Evolutionary conservation across 805 yeast species (phyloP).

Genomic region (Barnettozyma sp.): DNA sequence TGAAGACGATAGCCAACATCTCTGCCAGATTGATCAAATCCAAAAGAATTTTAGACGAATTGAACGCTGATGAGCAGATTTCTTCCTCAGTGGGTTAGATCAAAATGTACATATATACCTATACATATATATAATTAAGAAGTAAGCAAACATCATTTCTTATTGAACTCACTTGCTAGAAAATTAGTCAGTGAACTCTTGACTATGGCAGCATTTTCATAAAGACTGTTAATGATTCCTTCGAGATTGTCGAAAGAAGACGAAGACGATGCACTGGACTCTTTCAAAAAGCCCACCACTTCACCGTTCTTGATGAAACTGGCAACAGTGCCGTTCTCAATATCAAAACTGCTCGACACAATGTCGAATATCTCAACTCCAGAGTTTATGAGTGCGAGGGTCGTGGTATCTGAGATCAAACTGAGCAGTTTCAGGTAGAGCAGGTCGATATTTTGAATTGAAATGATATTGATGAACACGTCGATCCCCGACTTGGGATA

Average conservation of each 20-base stretch:
- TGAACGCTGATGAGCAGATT: constrained; percentile 12
- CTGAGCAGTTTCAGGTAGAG: constrained; percentile 27
- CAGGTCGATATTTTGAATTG: constrained; percentile 30
- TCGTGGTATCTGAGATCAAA: constrained; percentile 39
- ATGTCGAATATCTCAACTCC: constrained; percentile 75
- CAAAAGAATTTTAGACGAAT: constrained; percentile 20
- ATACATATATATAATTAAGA: too few species aligned
- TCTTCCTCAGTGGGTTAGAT: too few species aligned
- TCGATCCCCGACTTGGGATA: constrained; percentile 91
- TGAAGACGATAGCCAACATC: constrained; percentile 18
- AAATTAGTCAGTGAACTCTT: constrained; percentile 6
- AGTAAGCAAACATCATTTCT: too few species aligned
- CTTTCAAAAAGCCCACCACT: constrained; percentile 55
- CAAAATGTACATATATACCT: too few species aligned
- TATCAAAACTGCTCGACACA: constrained; percentile 55
- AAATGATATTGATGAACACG: constrained; percentile 61
- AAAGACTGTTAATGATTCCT: constrained; percentile 4
- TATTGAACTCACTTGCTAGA: constrained; percentile 6
- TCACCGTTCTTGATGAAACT: constrained; percentile 52
- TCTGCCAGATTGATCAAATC: constrained; percentile 20
- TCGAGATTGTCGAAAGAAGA: constrained; percentile 7
- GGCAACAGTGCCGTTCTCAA: constrained; percentile 37
- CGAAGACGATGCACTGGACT: constrained; percentile 25
- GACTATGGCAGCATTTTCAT: constrained; percentile 6
- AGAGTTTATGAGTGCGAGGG: constrained; percentile 76